Base-by-base conservation (phyloP, 495 filamentous ascomycete species). In the Aspergillus sclerotiicarbonarius region DNA sequence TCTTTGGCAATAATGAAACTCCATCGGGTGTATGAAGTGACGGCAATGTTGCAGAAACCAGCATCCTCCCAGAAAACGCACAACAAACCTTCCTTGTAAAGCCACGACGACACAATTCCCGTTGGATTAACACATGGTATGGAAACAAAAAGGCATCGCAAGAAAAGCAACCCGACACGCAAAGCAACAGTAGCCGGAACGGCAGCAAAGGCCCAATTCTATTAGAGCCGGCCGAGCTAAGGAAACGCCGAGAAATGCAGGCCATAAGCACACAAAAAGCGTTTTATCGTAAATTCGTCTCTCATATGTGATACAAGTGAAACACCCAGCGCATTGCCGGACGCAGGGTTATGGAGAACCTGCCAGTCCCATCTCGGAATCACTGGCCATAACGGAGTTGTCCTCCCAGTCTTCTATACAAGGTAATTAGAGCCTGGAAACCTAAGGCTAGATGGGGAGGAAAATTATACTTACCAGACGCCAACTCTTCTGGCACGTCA, bases 331-430 rank as follows among this genome's bases (percentile, higher is more conserved):
- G 30, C 7, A n/a, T 25, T 32, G 46, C 46, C 25, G 13, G 30
- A n/a, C 18, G 21, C 49, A 33, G 48, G 39, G 37, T 59, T 60
- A 76, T 41, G 75, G 75, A 37, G 71, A 67, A 21, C 68, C 72
- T n/a, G 62, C 67, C 31, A 75, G 50, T 19, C 75, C 73, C 60
- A 73, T 65, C 25, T 79, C 76, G 16, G 75, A 77, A 61, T 77
- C 76, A 33, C 72, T 76, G 19, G 69, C 73, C 59, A 79, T 62
- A 19, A 61, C 62, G n/a, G 75, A 79, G 35, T 74, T 70, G 30
- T 73, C 71, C 56, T 77, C 76, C 76, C 76, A 79, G 60, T 76
- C 75, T 37, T 79, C 75, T 49, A 69, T 56, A 53, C 74, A 77
- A 58, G 67, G 62, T 37, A 71, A 62, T 79, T 73, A 67, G 76